These are phyloP conservation scores for Skeletonema marinoi DNA, from an alignment of 108 stramenopile genomes.

Conservation along the genomic window DNA sequence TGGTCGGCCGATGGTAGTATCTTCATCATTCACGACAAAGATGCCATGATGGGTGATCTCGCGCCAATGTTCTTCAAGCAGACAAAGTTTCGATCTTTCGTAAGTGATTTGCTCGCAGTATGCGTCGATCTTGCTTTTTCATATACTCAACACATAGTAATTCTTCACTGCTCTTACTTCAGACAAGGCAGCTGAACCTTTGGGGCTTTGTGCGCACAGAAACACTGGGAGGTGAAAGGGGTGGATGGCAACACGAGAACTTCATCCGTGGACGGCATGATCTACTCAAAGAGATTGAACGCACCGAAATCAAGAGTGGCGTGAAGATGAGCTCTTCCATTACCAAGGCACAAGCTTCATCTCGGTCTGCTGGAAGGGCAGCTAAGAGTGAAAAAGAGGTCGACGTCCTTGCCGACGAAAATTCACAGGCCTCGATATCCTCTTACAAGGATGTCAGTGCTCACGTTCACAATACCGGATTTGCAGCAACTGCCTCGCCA, in stretches of 20 bases:
- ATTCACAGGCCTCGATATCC: not conserved
- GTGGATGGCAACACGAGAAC: slow-evolving; percentile 12
- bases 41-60: slow-evolving; percentile 1
- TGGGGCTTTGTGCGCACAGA: slow-evolving; percentile 2
- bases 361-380: not conserved
- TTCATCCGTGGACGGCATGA: slow-evolving; percentile 30
- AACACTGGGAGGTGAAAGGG: not conserved
- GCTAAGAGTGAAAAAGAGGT: not conserved
- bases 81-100: slow-evolving; percentile 12
- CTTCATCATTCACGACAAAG: slow-evolving; percentile 9
- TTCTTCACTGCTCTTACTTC: not conserved
- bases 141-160: not conserved
- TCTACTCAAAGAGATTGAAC: slow-evolving; percentile 13
- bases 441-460: not conserved
- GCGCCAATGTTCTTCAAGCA: slow-evolving; percentile 7
- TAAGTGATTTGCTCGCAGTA: not conserved
- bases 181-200: slow-evolving; percentile 6
- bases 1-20: not conserved
- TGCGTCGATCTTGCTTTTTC: not conserved
- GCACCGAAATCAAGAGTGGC: slow-evolving; percentile 6
- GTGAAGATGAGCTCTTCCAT: not conserved
- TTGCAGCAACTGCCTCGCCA: not conserved
- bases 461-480: too few species aligned
- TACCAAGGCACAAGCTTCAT: not conserved
- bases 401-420: not conserved